Evolutionary conservation across 208 protist genomes (phyloP).

Genomic region (Trypanosoma avium): DNA sequence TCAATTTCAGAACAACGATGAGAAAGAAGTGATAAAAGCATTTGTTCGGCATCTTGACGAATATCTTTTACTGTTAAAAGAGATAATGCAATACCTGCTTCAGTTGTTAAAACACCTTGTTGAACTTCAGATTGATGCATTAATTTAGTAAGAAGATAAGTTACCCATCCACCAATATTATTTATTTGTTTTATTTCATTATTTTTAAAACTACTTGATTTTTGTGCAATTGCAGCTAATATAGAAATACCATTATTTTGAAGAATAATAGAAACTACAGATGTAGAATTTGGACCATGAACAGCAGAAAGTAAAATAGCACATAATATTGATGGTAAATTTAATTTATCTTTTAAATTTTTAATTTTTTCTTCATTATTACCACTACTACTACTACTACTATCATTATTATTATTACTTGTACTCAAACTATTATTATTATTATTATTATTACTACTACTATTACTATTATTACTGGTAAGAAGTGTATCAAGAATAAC

Average conservation of each 20-base stretch:
- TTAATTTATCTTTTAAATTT: not conserved
- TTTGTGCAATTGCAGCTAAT: conserved; percentile 12
- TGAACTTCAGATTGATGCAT: conserved; percentile 18
- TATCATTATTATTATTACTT: too few species aligned
- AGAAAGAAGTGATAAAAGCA: conserved; percentile 34
- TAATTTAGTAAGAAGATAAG: conserved; percentile 26
- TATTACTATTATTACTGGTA: not conserved
- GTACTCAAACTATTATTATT: too few species aligned
- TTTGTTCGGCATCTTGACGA: conserved; percentile 22
- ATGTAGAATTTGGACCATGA: conserved; percentile 9
- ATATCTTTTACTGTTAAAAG: conserved; percentile 26
- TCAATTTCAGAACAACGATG: conserved; percentile 18
- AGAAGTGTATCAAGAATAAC: conserved; percentile 23
- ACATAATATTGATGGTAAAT: conserved; percentile 10
- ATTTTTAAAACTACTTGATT: not conserved
- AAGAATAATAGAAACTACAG: conserved; percentile 14
- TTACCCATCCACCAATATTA: conserved; percentile 22
- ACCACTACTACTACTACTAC: too few species aligned
- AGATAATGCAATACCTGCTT: conserved; percentile 23
- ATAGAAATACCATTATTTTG: conserved; percentile 17
- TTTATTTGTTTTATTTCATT: not conserved
- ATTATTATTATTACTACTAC: too few species aligned
- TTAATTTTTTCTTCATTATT: not conserved
- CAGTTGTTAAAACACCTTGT: conserved; percentile 8
- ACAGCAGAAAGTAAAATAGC: conserved; percentile 19